Conservation (phyloP, 345 rosid genomes). For the Crucihimalaya himalaica region DNA sequence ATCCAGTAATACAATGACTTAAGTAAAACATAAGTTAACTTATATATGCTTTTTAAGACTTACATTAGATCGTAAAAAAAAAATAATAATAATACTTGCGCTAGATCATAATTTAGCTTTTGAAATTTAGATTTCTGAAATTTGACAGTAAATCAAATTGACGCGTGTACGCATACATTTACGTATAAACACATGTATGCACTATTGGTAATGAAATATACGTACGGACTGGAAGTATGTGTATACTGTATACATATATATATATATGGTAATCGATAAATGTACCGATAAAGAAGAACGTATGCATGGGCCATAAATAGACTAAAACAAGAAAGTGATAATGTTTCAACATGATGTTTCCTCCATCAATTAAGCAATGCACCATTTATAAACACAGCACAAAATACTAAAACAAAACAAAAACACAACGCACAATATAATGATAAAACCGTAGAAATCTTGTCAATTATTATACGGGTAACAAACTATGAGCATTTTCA, state of each 20-base stretch:
- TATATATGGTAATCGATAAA: background rate
- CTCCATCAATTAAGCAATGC: constrained; percentile 29
- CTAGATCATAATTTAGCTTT: background rate
- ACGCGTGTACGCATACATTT: background rate
- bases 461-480: background rate
- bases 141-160: background rate
- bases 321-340: constrained; percentile 23
- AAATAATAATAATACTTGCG: too few species aligned
- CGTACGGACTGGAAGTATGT: background rate
- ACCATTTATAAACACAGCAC: constrained; percentile 1
- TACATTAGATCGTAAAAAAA: too few species aligned
- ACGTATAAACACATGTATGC: background rate
- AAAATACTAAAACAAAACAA: background rate
- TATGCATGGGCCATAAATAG: background rate
- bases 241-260: background rate
- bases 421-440: background rate
- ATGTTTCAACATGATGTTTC: constrained; percentile 21
- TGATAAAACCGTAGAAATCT: background rate
- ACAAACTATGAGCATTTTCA: too few species aligned
- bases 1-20: background rate
- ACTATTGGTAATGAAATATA: background rate
- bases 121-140: background rate
- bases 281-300: constrained; percentile 2
- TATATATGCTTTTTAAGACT: background rate
- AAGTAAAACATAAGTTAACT: too few species aligned